Percentiles rank a stretch among this genome's conserved stretches.
Evolutionary conservation across 192 early-diverging fungal genomes (phyloP).

Genomic region (Dissophora globulifera): DNA sequence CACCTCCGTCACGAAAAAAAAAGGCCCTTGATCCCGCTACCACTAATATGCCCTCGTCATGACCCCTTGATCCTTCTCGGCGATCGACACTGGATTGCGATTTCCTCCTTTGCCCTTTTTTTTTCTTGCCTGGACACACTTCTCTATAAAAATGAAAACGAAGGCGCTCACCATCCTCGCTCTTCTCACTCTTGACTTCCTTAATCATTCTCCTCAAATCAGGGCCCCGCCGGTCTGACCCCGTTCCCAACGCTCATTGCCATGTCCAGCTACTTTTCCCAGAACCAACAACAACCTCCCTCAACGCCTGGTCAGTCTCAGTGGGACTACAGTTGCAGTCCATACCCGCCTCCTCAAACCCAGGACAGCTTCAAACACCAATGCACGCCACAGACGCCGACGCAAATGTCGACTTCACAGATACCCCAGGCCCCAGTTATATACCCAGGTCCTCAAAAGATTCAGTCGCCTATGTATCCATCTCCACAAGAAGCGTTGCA

Average conservation of each 20-base stretch:
- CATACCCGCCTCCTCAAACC: neutral
- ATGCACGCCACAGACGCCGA: neutral
- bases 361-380: too few species aligned
- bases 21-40: too few species aligned
- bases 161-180: too few species aligned
- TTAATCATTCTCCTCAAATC: neutral
- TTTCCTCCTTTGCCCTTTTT: neutral
- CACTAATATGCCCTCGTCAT: too few species aligned
- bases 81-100: neutral
- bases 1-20: too few species aligned
- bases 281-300: slow-evolving; percentile 4
- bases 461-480: too few species aligned
- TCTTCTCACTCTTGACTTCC: too few species aligned
- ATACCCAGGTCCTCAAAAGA: too few species aligned
- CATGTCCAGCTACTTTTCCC: slow-evolving; percentile 42
- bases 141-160: too few species aligned
- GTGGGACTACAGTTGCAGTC: neutral
- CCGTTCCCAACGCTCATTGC: slow-evolving; percentile 39
- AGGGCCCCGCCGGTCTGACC: slow-evolving; percentile 50
- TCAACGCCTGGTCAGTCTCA: neutral
- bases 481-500: too few species aligned
- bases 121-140: too few species aligned
- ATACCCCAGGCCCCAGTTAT: too few species aligned
- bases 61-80: neutral
- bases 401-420: slow-evolving; percentile 5